phyloP scores from a whole-genome alignment of 331 rosid genomes.

The Quercus lobata region DNA sequence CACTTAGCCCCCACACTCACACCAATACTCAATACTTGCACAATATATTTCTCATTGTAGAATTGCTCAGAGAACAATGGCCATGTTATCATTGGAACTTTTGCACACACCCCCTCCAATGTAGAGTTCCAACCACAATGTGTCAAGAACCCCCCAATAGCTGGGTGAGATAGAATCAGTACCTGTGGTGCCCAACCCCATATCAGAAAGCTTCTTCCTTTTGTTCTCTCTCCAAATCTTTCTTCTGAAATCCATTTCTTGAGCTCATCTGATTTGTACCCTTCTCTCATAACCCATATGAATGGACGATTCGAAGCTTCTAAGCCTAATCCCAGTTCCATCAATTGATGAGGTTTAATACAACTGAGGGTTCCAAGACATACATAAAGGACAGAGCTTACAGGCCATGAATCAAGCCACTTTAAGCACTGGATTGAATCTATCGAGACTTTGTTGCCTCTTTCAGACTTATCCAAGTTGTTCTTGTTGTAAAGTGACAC shows the following conservation, averaged over 20 bases:
- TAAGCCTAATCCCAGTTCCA: slow-evolving; percentile 29
- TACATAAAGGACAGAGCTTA: slow-evolving; percentile 14
- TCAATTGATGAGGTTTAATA: slow-evolving; percentile 1
- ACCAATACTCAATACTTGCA: slow-evolving; percentile 30
- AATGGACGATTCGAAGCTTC: slow-evolving; percentile 25
- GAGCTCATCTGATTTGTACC: slow-evolving; percentile 19
- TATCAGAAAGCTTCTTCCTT: slow-evolving; percentile 27
- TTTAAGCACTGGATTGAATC: slow-evolving; percentile 3
- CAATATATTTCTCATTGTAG: slow-evolving; percentile 27
- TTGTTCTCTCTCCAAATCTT: slow-evolving; percentile 29
- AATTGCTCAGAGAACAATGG: slow-evolving; percentile 45
- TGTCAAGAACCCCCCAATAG: slow-evolving; percentile 42
- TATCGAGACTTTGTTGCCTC: slow-evolving; percentile 28
- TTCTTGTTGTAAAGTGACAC: no score
- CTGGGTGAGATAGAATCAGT: slow-evolving; percentile 33
- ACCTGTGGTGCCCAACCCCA: slow-evolving; percentile 56
- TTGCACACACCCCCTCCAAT: slow-evolving; percentile 34
- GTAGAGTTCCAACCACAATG: slow-evolving; percentile 59
- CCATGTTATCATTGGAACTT: slow-evolving; percentile 51
- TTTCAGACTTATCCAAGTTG: background rate
- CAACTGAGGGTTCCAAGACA: slow-evolving; percentile 23
- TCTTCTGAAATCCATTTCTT: slow-evolving; percentile 28
- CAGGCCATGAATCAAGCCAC: slow-evolving; percentile 24
- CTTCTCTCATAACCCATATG: slow-evolving; percentile 18
- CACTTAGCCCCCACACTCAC: slow-evolving; percentile 36